A percentile compares a stretch with the other conserved stretches of the same genome.
Evolutionary conservation across 176 grass and related monocot genomes (phyloP).

Genomic region (Cocos nucifera): DNA sequence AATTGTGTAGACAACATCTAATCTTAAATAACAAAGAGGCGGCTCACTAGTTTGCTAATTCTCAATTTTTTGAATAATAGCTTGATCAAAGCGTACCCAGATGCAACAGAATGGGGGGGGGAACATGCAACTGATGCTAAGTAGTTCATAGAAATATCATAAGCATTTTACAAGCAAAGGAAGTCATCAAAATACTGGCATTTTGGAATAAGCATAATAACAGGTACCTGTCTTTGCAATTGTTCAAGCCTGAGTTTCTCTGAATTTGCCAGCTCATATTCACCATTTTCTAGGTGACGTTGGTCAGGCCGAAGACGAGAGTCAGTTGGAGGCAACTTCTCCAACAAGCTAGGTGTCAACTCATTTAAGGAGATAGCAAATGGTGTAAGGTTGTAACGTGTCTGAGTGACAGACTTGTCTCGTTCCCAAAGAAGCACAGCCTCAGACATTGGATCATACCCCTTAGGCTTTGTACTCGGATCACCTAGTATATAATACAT

Average conservation of each 20-base stretch:
- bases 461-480: slow-evolving; percentile 70
- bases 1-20: too few relatives aligned
- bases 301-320: slow-evolving; percentile 89
- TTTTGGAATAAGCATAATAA: neutral
- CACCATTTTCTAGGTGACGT: slow-evolving; percentile 89
- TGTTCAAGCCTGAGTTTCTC: slow-evolving; percentile 98
- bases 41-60: too few relatives aligned
- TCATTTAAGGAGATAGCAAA: slow-evolving; percentile 96
- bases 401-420: slow-evolving; percentile 66
- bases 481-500: slow-evolving; percentile 95
- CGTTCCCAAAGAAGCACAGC: slow-evolving; percentile 87
- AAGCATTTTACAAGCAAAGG: too few relatives aligned
- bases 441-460: slow-evolving; percentile 94
- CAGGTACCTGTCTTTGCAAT: slow-evolving; percentile 80
- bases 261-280: slow-evolving; percentile 92
- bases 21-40: too few relatives aligned
- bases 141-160: too few relatives aligned
- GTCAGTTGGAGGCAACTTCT: slow-evolving; percentile 77
- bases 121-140: too few relatives aligned
- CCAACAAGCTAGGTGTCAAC: slow-evolving; percentile 40
- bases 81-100: too few relatives aligned
- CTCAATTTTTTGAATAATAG: too few relatives aligned
- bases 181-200: neutral
- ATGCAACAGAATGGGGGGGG: too few relatives aligned
- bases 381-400: slow-evolving; percentile 86